Base-by-base conservation (phyloP, 2,329 filamentous ascomycete species). In the Phaeosphaeria sp. region DNA sequence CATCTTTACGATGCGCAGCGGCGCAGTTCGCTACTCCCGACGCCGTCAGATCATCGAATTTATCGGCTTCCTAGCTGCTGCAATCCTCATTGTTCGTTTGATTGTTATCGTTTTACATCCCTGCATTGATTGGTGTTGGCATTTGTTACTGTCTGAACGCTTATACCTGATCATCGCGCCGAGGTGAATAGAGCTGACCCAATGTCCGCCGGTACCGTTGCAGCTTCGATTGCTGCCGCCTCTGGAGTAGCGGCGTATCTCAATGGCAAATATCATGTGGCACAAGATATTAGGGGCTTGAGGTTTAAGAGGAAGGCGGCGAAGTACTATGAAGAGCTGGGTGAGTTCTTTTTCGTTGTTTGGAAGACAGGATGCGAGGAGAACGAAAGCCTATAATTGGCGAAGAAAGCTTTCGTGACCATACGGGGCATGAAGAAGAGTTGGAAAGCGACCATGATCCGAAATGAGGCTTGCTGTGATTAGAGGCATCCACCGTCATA, bases 191-290 rank as follows among this genome's bases (percentile, higher is more conserved):
- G 30, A 36, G 25, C 30, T 36, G 6, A 13, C 3, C 8, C 30
- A 13, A 36, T 36, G 30, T 36, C 30, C 67, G 60, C 60, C 7
- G 57, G 68, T n/a, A 59, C 64, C 22, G 64, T 61, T 56, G 69
- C 66, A 39, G 68, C 71, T 25, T 69, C 71, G 24, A 27, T 74
- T 36, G 71, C 72, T n/a, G 72, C 68, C 15, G 57, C 71, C 13
- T 59, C 68, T 8, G 75, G 78, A n/a, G 71, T 79, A 6, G 82
- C 83, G 43, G 82, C 83, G 7, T 91, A 91, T 60, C 74, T 90
- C 30, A 85, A 93, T 71, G 90, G 85, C 43, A 91, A 89, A 76
- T 88, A 85, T 64, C 86, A 90, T 66, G 69, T 92, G 45, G 71
- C 76, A 30, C 85, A 90, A 64, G 90, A 93, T 69, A 56, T 89